Conservation (phyloP, 148 eudicot genomes). For the Rhododendron ferrugineum region DNA sequence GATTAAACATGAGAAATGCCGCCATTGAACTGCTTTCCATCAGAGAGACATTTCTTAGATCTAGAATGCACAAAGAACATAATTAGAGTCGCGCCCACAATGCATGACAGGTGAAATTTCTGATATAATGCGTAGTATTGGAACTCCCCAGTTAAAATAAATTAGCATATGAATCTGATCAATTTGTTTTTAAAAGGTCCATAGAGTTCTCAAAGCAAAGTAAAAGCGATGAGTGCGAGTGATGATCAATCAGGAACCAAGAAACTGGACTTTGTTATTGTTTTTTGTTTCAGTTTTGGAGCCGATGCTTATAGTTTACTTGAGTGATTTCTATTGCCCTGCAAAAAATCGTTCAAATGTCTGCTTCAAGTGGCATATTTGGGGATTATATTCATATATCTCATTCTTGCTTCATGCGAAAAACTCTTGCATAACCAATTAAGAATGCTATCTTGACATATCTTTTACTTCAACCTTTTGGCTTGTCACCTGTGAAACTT, state of each 20-base stretch:
- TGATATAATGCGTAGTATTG: not conserved
- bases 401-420: too few relatives aligned
- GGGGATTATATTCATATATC: too few relatives aligned
- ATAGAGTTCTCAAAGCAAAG: not conserved
- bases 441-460: too few relatives aligned
- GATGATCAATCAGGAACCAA: not conserved
- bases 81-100: too few relatives aligned
- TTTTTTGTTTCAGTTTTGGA: too few relatives aligned
- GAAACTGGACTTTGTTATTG: not conserved
- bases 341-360: too few relatives aligned
- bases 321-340: too few relatives aligned
- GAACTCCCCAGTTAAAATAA: not conserved
- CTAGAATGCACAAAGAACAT: not conserved
- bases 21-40: not conserved
- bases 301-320: too few relatives aligned
- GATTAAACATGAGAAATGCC: constrained; percentile 18
- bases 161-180: not conserved
- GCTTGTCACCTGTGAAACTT: too few relatives aligned
- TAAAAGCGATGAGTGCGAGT: not conserved
- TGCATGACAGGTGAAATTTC: constrained; percentile 8
- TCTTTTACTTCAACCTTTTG: too few relatives aligned
- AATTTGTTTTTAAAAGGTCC: not conserved
- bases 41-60: constrained; percentile 20
- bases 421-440: too few relatives aligned
- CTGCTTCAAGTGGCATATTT: too few relatives aligned